Evolutionary conservation across 2,329 filamentous ascomycete genomes (phyloP).

Genomic region (Penicillium hesseltinei): DNA sequence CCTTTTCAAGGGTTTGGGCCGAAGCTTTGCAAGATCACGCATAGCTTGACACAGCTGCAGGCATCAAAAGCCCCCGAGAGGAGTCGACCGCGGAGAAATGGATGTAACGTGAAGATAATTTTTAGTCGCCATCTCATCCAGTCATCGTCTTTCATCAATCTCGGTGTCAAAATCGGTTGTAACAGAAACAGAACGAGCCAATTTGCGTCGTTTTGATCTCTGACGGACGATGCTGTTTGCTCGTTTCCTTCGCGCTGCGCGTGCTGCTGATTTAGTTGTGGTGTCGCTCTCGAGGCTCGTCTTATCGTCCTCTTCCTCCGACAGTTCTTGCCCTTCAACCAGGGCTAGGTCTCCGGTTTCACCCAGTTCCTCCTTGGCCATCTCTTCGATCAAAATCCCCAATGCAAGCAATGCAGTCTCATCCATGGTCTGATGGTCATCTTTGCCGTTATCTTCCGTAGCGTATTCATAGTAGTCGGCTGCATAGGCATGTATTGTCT

Average conservation of each 20-base stretch:
- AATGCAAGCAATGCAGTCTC: constrained; percentile 62
- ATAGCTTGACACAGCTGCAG: background rate
- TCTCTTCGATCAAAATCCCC: constrained; percentile 61
- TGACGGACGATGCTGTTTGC: constrained; percentile 14
- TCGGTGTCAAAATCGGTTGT: constrained; percentile 26
- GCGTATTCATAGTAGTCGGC: constrained; percentile 54
- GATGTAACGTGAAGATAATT: background rate
- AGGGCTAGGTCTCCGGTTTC: constrained; percentile 59
- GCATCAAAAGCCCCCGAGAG: background rate
- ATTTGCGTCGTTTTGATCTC: constrained; percentile 29
- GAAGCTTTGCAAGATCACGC: background rate
- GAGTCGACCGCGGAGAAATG: background rate
- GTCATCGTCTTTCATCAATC: constrained; percentile 13
- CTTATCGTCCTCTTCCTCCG: constrained; percentile 20
- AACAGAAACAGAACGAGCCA: constrained; percentile 17
- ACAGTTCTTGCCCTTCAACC: constrained; percentile 47
- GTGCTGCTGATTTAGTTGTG: constrained; percentile 4
- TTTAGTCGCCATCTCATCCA: background rate
- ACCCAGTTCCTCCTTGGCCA: constrained; percentile 51
- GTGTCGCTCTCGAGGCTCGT: constrained; percentile 3
- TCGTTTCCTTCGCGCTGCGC: constrained; percentile 4
- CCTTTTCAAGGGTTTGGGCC: background rate
- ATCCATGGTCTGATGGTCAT: constrained; percentile 56
- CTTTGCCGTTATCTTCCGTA: constrained; percentile 32
- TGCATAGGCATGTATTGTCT: constrained; percentile 56